Evolutionary conservation across 1,284 basidiomycete genomes (phyloP).

Genomic region (Malassezia sympodialis): DNA sequence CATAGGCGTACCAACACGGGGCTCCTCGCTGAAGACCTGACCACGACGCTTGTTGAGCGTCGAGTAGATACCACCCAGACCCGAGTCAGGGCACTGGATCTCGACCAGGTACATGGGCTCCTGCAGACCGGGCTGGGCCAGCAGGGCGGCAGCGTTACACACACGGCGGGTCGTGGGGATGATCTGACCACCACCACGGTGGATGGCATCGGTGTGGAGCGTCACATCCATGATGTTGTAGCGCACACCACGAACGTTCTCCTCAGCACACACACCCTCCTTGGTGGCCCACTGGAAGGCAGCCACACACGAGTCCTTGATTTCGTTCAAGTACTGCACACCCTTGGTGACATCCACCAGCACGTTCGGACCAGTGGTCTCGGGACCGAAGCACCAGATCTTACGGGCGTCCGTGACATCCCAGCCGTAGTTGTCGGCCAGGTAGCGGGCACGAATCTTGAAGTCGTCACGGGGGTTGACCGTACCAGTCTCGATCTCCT

Average conservation of each 20-base stretch:
- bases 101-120: conserved; percentile 97
- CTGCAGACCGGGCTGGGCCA: conserved; percentile 82
- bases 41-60: conserved; percentile 93
- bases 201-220: conserved; percentile 95
- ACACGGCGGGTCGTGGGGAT: conserved; percentile 93
- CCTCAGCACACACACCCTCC: conserved; percentile 81
- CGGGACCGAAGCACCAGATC: conserved; percentile 99
- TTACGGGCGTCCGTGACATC: conserved; percentile 98
- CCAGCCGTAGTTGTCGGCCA: conserved; percentile 96
- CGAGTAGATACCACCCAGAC: conserved; percentile 94
- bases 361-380: conserved; percentile 93
- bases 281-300: conserved; percentile 96
- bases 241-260: conserved; percentile 97
- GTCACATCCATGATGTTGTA: conserved; percentile 95
- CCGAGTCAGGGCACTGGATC: conserved; percentile 95
- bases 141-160: conserved; percentile 85
- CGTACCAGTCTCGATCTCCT: conserved; percentile 80
- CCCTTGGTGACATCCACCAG: conserved; percentile 98
- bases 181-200: conserved; percentile 97
- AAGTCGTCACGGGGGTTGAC: conserved; percentile 90
- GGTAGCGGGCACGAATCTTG: conserved; percentile 85
- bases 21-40: conserved; percentile 95
- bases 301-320: conserved; percentile 99
- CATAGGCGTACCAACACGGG: conserved; percentile 95
- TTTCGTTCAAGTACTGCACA: conserved; percentile 67